phyloP scores from a whole-genome alignment of 2,329 filamentous ascomycete genomes.

The Cercospora sojina region DNA sequence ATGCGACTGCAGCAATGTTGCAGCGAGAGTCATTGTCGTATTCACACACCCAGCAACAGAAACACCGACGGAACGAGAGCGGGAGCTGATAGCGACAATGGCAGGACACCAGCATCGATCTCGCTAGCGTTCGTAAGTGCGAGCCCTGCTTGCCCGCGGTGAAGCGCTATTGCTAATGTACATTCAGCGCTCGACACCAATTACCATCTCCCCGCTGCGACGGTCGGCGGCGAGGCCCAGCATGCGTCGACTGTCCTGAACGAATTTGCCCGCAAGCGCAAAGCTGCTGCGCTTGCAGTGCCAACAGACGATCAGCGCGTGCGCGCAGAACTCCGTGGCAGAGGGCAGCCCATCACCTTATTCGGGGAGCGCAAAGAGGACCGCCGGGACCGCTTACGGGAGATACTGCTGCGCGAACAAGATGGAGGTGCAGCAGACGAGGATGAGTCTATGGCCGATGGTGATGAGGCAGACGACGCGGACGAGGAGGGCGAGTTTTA shows the following conservation, averaged over 20 bases:
- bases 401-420: conserved; percentile 68
- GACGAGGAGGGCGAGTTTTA: conserved; percentile 94
- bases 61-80: conserved; percentile 13
- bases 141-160: background rate
- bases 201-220: conserved; percentile 71
- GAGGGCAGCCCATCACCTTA: conserved; percentile 90
- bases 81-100: conserved; percentile 30
- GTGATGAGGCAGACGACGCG: conserved; percentile 59
- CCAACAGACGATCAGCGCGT: conserved; percentile 92
- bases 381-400: conserved; percentile 79
- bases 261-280: conserved; percentile 87
- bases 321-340: conserved; percentile 72
- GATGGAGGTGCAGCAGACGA: conserved; percentile 54
- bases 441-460: conserved; percentile 61
- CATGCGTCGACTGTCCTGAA: conserved; percentile 81
- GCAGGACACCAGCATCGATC: conserved; percentile 60
- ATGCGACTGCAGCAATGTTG: background rate
- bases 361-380: conserved; percentile 90
- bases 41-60: conserved; percentile 32
- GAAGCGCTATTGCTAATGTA: conserved; percentile 7
- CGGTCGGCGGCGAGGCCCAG: conserved; percentile 69
- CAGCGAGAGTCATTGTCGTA: conserved; percentile 25
- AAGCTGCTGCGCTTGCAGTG: conserved; percentile 83
- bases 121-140: conserved; percentile 62
- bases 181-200: conserved; percentile 69